These are phyloP conservation scores for Calycina herbarum DNA, from an alignment of 2,329 filamentous ascomycete species.

Conservation along the genomic window DNA sequence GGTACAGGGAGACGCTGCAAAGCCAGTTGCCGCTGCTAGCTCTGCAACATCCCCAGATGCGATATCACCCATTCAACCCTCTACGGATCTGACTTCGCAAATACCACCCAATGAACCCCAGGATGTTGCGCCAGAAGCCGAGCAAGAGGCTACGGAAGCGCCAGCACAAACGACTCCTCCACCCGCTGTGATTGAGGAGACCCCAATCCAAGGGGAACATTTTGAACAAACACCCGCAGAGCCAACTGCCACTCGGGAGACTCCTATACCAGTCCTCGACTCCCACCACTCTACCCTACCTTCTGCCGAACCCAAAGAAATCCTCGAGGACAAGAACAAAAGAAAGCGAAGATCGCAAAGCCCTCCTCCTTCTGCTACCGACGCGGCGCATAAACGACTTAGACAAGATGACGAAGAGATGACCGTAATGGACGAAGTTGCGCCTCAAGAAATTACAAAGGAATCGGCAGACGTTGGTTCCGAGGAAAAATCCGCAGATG, in stretches of 20 bases:
- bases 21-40: conserved; percentile 25
- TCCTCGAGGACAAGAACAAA: conserved; percentile 58
- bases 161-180: neutral
- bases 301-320: conserved; percentile 35
- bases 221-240: conserved; percentile 6
- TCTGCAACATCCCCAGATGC: conserved; percentile 31
- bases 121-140: neutral
- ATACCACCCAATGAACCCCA: conserved; percentile 13
- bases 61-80: conserved; percentile 22
- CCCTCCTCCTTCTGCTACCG: conserved; percentile 55
- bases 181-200: neutral
- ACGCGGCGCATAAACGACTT: conserved; percentile 55
- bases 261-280: conserved; percentile 7
- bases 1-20: conserved; percentile 30
- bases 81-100: conserved; percentile 17
- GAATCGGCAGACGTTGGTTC: neutral
- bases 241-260: conserved; percentile 25
- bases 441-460: conserved; percentile 2
- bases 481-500: neutral
- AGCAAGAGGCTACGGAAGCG: conserved; percentile 6
- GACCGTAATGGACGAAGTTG: conserved; percentile 16
- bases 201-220: neutral
- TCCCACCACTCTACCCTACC: conserved; percentile 17
- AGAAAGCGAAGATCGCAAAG: conserved; percentile 67
- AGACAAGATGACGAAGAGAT: conserved; percentile 42